Conservation (phyloP, 176 grass and related monocot species). For the Triticum turgidum region DNA sequence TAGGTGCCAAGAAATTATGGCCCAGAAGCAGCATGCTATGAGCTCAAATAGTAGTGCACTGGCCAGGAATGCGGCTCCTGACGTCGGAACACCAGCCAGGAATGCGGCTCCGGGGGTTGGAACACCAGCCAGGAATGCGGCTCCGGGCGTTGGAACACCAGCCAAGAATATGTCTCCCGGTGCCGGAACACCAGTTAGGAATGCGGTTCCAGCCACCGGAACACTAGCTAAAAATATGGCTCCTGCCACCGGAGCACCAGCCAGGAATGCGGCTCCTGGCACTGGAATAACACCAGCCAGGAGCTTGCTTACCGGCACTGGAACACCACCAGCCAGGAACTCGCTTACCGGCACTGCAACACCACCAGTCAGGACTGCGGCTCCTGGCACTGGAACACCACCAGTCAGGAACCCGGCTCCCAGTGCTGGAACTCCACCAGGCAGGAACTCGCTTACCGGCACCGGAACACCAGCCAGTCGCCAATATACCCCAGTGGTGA, state of each 20-base stretch:
- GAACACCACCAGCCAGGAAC: neutral
- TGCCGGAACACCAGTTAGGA: neutral
- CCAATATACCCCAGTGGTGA: constrained; percentile 1
- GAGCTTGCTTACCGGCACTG: neutral
- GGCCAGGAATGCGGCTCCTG: neutral
- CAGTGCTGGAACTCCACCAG: neutral
- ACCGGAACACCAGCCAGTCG: neutral
- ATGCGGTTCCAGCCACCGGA: neutral
- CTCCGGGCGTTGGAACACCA: neutral
- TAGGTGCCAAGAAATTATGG: constrained; percentile 23
- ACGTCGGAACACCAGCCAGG: too few relatives aligned
- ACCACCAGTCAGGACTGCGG: neutral
- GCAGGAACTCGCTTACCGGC: neutral
- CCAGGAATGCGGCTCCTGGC: neutral
- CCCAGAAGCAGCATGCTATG: neutral
- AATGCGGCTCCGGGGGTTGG: too few relatives aligned
- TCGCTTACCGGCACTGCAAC: neutral
- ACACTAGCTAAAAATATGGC: neutral
- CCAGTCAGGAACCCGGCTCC: neutral
- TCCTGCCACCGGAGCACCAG: neutral
- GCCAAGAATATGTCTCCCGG: neutral
- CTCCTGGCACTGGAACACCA: neutral
- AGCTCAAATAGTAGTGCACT: constrained; percentile 14
- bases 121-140: too few relatives aligned
- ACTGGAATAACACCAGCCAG: neutral